Evolutionary conservation across 2,329 filamentous ascomycete genomes (phyloP), one percentile per base, ranked within the genome.

Genomic region (Magnaporthiopsis incrustans): DNA sequence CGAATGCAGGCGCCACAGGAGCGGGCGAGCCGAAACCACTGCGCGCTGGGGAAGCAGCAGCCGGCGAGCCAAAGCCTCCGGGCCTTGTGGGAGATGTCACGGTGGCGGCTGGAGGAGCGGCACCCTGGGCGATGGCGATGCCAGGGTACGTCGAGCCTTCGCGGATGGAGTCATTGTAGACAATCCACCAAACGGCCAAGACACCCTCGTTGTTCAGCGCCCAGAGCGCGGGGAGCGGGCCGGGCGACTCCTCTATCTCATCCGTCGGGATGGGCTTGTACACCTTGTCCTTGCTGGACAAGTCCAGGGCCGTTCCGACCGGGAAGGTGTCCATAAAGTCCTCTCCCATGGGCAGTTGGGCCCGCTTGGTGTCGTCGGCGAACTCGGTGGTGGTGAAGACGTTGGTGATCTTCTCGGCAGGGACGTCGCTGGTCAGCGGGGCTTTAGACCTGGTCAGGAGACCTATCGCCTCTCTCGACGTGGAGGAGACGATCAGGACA

Each of bases 171-270:
- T 96, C 92, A 50, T 89, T 86, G 76, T 97, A 97, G 26, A 98
- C 84, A 58, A 98, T 77, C 91, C 94, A 97, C 92, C 94, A 99
- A 15, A 87, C 84, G 59, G 86, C 87, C 22, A 99, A 79, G 12
- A 96, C 78, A 67, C 95, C 95, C 71, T 97, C 91, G 68, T 97
- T 89, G 66, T 96, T 98, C 22, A 99, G 79, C 35, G 92, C 83
- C 82, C 95, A 89, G 57, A 97, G 81, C 14, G 88, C 91, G 7
- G 95, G 95, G 11, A 98, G 77, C 15, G 95, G 94, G 1, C 86
- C 87, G 0, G 88, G 83, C 5, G 92, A 96, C 70, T 93, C 85
- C 38, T 89, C 84, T 60, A 96, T 86, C 71, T 96, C 86, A 67
- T 95, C 89, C 1, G 85, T 83, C 26, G 86, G 86, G 65, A 96